These are phyloP conservation scores for Allantophomopsis cytisporea DNA, from an alignment of 2,329 filamentous ascomycete species.

Conservation along the genomic window DNA sequence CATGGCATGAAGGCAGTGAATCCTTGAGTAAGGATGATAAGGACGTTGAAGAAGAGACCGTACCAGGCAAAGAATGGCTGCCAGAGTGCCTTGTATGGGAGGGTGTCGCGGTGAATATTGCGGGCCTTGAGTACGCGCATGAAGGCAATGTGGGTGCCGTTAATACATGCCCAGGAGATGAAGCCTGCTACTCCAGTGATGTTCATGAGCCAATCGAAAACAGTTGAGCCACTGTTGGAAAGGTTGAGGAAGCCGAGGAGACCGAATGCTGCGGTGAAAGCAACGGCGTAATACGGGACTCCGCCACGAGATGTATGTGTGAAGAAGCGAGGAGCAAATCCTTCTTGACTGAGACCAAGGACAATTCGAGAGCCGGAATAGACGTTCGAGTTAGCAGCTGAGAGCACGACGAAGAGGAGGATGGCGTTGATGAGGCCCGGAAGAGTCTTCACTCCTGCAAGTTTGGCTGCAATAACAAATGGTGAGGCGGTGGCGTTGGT, in stretches of 20 bases:
- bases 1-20: constrained; percentile 56
- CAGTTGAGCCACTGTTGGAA: constrained; percentile 37
- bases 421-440: constrained; percentile 65
- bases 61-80: constrained; percentile 54
- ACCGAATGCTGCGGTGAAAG: constrained; percentile 39
- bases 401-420: constrained; percentile 64
- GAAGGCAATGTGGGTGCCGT: constrained; percentile 49
- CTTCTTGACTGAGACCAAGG: constrained; percentile 49
- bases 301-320: constrained; percentile 44
- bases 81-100: constrained; percentile 47
- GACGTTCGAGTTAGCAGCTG: constrained; percentile 65
- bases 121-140: constrained; percentile 43
- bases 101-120: constrained; percentile 37
- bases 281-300: constrained; percentile 50
- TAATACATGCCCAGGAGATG: constrained; percentile 58
- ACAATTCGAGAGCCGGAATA: constrained; percentile 60
- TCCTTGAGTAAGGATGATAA: constrained; percentile 55
- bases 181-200: constrained; percentile 56
- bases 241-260: constrained; percentile 57
- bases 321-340: constrained; percentile 47
- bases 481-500: constrained; percentile 47
- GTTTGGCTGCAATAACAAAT: constrained; percentile 44
- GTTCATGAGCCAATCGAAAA: constrained; percentile 64
- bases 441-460: constrained; percentile 50
- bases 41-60: constrained; percentile 48